A percentile compares a stretch with the other conserved stretches of the same genome.
phyloP scores from a whole-genome alignment of 176 grass and related monocot genomes.

The Cymbopogon citratus region DNA sequence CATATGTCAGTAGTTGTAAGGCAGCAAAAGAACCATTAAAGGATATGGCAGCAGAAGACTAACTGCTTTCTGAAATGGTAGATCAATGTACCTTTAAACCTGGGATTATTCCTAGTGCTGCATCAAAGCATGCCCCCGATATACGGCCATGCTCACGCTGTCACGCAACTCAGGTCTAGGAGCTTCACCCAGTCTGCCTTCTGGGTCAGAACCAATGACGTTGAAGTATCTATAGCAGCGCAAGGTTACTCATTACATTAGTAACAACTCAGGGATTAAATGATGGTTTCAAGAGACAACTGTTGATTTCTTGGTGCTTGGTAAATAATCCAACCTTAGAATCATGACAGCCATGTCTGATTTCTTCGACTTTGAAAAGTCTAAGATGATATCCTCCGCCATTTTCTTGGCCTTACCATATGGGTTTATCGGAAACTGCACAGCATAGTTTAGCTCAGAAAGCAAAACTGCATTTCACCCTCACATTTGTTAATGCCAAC shows the following conservation, averaged over 20 bases:
- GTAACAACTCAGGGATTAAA: neutral
- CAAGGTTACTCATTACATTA: neutral
- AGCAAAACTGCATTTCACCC: neutral
- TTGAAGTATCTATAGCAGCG: slow-evolving; percentile 80
- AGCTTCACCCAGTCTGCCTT: slow-evolving; percentile 81
- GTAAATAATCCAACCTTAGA: slow-evolving; percentile 46
- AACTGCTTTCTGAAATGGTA: neutral
- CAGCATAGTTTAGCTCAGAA: neutral
- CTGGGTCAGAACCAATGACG: slow-evolving; percentile 90
- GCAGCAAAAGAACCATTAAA: neutral
- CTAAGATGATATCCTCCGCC: slow-evolving; percentile 96
- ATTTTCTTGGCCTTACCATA: slow-evolving; percentile 98
- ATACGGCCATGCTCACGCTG: slow-evolving; percentile 78
- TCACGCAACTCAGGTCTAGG: slow-evolving; percentile 76
- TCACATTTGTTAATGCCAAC: neutral
- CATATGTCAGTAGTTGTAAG: neutral
- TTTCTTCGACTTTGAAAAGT: slow-evolving; percentile 79
- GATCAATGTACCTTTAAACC: slow-evolving; percentile 57
- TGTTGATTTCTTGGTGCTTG: neutral
- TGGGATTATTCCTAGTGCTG: slow-evolving; percentile 75
- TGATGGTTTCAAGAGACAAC: neutral
- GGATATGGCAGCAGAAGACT: neutral
- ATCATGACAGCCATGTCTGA: slow-evolving; percentile 85
- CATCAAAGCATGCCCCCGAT: slow-evolving; percentile 93
- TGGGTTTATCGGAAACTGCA: slow-evolving; percentile 86